Evolutionary conservation across 108 stramenopile species (phyloP), one percentile per base, ranked within the genome.

Genomic region (Skeletonema costatum): DNA sequence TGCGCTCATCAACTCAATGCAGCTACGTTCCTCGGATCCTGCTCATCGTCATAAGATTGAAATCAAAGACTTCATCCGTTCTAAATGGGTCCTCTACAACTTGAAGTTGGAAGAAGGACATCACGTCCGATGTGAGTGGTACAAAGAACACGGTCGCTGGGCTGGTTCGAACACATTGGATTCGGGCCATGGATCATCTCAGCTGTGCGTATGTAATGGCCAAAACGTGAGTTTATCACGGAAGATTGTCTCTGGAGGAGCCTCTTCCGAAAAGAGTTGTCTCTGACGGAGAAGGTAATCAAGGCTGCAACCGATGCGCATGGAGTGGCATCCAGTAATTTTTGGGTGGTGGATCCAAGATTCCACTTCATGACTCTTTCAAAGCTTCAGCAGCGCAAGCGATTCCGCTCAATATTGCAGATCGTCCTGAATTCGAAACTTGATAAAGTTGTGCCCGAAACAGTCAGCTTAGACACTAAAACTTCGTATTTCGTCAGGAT

Each of bases 71-170:
- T 94, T 90, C 78, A 88, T 90, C 25, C 87, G 91, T 35, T 81
- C 87, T 4, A 80, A 86, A 32, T 94, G 93, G 93, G 68, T 94
- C 38, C 53, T 94, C 5, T 90, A 94, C 76, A 87, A 94, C 64
- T 68, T 90, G 60, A 74, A 81, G 32, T 60, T 87, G 38, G 88
- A 87, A 64, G 93, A 92, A 50, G 86, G 80, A 42, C 81, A 87
- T 39, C 79, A 88, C 48, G 71, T 94, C 5, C 89, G 93, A 48
- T 94, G 93, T 64, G 88, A 94, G 56, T 94, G 93, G 93, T 94
- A 90, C 71, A 82, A 79, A 41, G 93, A 94, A 67, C 89, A 92
- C 56, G 61, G 85, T 33, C 86, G 75, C 53, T 94, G 93, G 93
- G 75, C 25, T 4, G 85, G 75, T 0, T 78, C 66, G 63, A 38